Conservation (phyloP, 2,329 filamentous ascomycete species). For the Magnaporthiopsis rhizophila region DNA sequence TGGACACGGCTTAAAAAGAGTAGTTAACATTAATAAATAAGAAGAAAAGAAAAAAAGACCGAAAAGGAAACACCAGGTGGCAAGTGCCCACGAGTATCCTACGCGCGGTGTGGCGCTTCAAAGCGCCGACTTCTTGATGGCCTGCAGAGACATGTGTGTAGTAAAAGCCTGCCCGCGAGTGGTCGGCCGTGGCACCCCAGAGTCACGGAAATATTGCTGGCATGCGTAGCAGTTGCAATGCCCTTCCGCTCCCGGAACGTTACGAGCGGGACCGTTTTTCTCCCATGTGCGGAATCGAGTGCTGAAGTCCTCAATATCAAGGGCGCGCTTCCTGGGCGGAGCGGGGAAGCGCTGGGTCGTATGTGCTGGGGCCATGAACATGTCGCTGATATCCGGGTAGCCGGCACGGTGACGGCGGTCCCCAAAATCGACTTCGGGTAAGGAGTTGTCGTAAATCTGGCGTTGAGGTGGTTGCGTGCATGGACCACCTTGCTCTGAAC, state of each 20-base stretch:
- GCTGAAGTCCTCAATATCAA: conserved; percentile 2
- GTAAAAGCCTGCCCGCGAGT: conserved; percentile 1
- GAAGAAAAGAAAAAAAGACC: too few species aligned
- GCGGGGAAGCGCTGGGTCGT: too few species aligned
- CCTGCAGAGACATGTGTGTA: not conserved
- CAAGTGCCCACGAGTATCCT: not conserved
- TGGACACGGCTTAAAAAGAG: not conserved
- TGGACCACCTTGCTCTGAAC: too few species aligned
- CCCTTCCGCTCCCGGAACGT: not conserved
- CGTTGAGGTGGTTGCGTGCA: too few species aligned
- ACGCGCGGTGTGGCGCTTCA: not conserved
- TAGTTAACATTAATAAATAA: not conserved
- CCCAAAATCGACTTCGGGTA: too few species aligned
- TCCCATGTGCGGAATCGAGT: conserved; percentile 1
- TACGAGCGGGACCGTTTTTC: too few species aligned
- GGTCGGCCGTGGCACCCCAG: not conserved
- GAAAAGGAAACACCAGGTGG: not conserved
- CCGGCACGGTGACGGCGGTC: too few species aligned
- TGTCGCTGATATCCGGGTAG: not conserved
- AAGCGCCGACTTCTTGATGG: not conserved
- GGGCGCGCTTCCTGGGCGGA: not conserved
- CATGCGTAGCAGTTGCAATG: not conserved
- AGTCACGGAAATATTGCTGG: not conserved
- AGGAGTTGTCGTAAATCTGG: too few species aligned
- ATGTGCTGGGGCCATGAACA: not conserved